A percentile compares a stretch with the other conserved stretches of the same genome.
Evolutionary conservation across 345 rosid genomes (phyloP).

Genomic region (Theobroma cacao): DNA sequence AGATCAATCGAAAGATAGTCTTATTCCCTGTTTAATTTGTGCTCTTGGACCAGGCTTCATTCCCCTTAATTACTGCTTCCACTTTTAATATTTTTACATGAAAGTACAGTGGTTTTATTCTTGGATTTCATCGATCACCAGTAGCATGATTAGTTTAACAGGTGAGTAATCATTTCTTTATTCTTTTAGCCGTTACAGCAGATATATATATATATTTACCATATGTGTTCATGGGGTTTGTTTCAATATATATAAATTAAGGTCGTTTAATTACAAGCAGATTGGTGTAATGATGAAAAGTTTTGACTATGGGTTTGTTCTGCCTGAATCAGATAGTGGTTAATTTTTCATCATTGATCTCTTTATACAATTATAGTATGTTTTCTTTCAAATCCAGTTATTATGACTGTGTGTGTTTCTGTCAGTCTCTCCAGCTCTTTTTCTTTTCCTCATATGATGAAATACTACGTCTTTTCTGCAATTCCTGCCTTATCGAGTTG

Average conservation of each 20-base stretch:
- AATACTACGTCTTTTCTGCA: not conserved
- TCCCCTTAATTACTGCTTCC: constrained; percentile 61
- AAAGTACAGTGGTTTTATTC: not conserved
- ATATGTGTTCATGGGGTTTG: not conserved
- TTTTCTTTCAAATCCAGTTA: not conserved
- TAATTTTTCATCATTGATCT: not conserved
- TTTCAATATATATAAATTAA: not conserved
- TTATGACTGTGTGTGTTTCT: constrained; percentile 1
- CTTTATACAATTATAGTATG: not conserved
- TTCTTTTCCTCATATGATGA: not conserved
- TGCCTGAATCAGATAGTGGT: not conserved
- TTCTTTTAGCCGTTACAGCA: not conserved
- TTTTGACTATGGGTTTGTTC: constrained; percentile 11
- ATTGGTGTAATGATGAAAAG: constrained; percentile 25
- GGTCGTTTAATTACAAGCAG: constrained; percentile 9
- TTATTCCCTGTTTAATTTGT: not conserved
- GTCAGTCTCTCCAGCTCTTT: not conserved
- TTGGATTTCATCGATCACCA: not conserved
- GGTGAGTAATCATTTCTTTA: not conserved
- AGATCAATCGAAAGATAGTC: no score
- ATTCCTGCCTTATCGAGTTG: not conserved
- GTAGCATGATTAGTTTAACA: not conserved
- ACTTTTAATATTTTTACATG: not conserved
- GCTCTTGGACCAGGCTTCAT: constrained; percentile 93
- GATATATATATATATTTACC: not conserved